These are phyloP conservation scores for Cladosporium phlei DNA, from an alignment of 2,329 filamentous ascomycete species.

Conservation along the genomic window DNA sequence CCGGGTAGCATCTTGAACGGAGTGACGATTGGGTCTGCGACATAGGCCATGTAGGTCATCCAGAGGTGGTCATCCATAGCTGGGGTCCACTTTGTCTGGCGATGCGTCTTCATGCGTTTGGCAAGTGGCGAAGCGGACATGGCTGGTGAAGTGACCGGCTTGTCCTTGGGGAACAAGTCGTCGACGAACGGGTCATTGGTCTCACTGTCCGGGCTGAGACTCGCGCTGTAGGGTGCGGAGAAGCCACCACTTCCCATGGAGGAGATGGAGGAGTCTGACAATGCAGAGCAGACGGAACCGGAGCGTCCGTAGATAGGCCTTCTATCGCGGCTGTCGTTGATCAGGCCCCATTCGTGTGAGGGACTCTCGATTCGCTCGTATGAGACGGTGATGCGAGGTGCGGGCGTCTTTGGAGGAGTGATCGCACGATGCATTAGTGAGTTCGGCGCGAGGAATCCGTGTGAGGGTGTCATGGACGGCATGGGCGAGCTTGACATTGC, in stretches of 20 bases:
- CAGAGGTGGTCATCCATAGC: constrained; percentile 64
- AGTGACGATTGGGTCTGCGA: constrained; percentile 62
- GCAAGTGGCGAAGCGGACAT: constrained; percentile 24
- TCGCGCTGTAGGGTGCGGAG: constrained; percentile 38
- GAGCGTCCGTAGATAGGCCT: constrained; percentile 45
- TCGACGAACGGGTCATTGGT: constrained; percentile 50
- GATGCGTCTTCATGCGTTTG: constrained; percentile 42
- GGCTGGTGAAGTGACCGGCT: constrained; percentile 23
- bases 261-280: constrained; percentile 59
- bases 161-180: constrained; percentile 25
- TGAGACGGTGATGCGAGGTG: constrained; percentile 31
- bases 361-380: constrained; percentile 19
- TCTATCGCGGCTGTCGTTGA: constrained; percentile 24
- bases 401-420: constrained; percentile 48
- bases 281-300: constrained; percentile 53
- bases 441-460: constrained; percentile 42
- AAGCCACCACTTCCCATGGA: constrained; percentile 53
- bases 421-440: constrained; percentile 34
- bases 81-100: constrained; percentile 49
- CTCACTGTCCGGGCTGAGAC: constrained; percentile 58
- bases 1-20: constrained; percentile 64
- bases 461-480: constrained; percentile 26
- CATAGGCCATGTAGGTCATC: constrained; percentile 61
- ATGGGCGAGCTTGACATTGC: constrained; percentile 27
- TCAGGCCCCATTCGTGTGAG: constrained; percentile 30